Evolutionary conservation across 169 alveolate genomes (phyloP).

Genomic region (Eimeria falciformis): DNA sequence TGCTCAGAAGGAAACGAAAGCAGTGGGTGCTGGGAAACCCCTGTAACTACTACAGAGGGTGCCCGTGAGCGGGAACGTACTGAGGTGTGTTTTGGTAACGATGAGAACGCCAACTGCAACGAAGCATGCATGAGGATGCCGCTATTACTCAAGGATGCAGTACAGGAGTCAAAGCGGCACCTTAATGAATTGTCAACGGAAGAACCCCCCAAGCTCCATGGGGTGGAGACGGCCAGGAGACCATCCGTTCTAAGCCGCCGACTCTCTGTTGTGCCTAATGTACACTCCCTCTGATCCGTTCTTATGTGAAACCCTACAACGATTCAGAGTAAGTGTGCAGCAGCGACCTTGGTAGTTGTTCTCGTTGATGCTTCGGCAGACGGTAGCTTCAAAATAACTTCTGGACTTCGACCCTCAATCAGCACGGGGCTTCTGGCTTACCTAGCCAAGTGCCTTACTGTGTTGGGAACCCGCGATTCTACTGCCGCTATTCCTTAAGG

Average conservation of each 20-base stretch:
- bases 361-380: too few species aligned
- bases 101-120: constrained; percentile 43
- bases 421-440: too few species aligned
- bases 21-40: constrained; percentile 41
- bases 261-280: constrained; percentile 67
- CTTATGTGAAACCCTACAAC: too few species aligned
- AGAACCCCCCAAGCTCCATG: constrained; percentile 16
- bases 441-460: too few species aligned
- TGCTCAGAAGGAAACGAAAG: not conserved
- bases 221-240: constrained; percentile 48
- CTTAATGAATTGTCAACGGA: constrained; percentile 36
- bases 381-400: too few species aligned
- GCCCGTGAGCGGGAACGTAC: constrained; percentile 22
- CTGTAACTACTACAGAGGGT: constrained; percentile 20
- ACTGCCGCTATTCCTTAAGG: too few species aligned
- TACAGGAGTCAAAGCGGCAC: not conserved
- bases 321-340: too few species aligned
- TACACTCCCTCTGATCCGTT: not conserved
- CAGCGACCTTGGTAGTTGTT: too few species aligned
- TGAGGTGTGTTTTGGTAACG: not conserved
- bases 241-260: constrained; percentile 63
- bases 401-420: too few species aligned
- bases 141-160: not conserved
- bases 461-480: too few species aligned
- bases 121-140: not conserved